A percentile compares a stretch with the other conserved stretches of the same genome.
These are phyloP conservation scores for Ochromonadaceae sp. DNA, from an alignment of 352 stramenopile species.

Conservation along the genomic window DNA sequence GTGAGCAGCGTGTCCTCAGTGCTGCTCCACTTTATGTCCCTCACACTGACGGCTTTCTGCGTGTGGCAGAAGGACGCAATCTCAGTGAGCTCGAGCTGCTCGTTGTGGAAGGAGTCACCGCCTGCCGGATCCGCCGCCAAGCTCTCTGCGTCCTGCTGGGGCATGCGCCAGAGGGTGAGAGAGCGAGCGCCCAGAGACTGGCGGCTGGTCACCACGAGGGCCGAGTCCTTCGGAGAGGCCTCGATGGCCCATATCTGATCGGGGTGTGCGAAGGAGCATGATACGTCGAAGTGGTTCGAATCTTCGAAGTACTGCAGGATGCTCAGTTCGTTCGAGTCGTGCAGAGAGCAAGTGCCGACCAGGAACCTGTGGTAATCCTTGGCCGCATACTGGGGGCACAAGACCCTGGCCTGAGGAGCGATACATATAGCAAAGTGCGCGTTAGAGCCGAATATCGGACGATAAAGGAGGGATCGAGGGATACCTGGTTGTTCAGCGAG, in stretches of 20 bases:
- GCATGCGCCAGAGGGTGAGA: slow-evolving; percentile 9
- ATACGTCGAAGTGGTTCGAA: slow-evolving; percentile 7
- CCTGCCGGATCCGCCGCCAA: background rate
- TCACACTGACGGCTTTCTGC: background rate
- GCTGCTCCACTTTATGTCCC: background rate
- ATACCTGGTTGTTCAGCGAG: slow-evolving; percentile 12
- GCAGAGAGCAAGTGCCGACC: slow-evolving; percentile 15
- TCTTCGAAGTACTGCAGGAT: slow-evolving; percentile 22
- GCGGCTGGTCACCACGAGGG: slow-evolving; percentile 8
- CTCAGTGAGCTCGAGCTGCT: background rate
- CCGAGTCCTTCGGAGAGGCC: slow-evolving; percentile 7
- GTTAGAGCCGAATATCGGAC: background rate
- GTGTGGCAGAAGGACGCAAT: background rate
- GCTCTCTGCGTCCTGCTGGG: background rate
- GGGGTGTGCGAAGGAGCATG: slow-evolving; percentile 1
- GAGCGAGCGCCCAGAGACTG: background rate
- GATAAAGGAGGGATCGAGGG: background rate
- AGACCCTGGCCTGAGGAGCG: slow-evolving; percentile 8
- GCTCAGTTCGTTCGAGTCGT: slow-evolving; percentile 19
- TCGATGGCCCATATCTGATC: slow-evolving; percentile 20
- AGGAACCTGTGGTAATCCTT: slow-evolving; percentile 19
- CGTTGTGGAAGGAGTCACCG: background rate
- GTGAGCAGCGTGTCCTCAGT: background rate
- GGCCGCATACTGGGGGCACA: slow-evolving; percentile 13
- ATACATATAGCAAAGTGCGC: background rate